These are phyloP conservation scores for Blastomyces parvus DNA, from an alignment of 2,329 filamentous ascomycete species.

Conservation along the genomic window DNA sequence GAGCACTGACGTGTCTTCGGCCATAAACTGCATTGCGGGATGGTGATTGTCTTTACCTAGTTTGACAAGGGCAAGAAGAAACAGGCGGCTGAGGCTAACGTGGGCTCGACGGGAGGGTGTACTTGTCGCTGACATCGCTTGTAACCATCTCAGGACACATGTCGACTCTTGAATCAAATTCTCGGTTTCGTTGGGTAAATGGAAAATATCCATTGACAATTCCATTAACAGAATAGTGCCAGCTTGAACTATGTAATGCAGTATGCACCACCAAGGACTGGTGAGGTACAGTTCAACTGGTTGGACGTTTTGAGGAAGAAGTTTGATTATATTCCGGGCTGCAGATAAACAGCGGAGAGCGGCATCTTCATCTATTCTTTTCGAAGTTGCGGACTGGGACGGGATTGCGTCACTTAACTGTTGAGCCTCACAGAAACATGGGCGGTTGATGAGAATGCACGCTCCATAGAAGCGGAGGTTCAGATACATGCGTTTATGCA, in stretches of 20 bases:
- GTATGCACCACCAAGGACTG: slow-evolving; percentile 34
- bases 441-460: slow-evolving; percentile 30
- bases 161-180: slow-evolving; percentile 22
- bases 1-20: not conserved
- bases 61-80: slow-evolving; percentile 12
- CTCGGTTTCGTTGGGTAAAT: slow-evolving; percentile 20
- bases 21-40: not conserved
- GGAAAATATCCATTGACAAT: slow-evolving; percentile 23
- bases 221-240: slow-evolving; percentile 30
- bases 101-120: slow-evolving; percentile 25
- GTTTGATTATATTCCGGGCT: slow-evolving; percentile 25
- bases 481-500: slow-evolving; percentile 15
- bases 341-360: slow-evolving; percentile 28
- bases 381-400: slow-evolving; percentile 24
- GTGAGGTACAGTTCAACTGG: slow-evolving; percentile 23
- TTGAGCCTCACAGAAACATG: slow-evolving; percentile 27
- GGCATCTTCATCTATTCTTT: slow-evolving; percentile 24
- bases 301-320: slow-evolving; percentile 26
- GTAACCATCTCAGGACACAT: slow-evolving; percentile 28
- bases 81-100: slow-evolving; percentile 10
- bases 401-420: slow-evolving; percentile 25
- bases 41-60: slow-evolving; percentile 3
- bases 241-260: slow-evolving; percentile 34
- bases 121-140: slow-evolving; percentile 23
- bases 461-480: slow-evolving; percentile 24